These are phyloP conservation scores for Calonectria pauciramosa DNA, from an alignment of 2,329 filamentous ascomycete species.

Conservation along the genomic window DNA sequence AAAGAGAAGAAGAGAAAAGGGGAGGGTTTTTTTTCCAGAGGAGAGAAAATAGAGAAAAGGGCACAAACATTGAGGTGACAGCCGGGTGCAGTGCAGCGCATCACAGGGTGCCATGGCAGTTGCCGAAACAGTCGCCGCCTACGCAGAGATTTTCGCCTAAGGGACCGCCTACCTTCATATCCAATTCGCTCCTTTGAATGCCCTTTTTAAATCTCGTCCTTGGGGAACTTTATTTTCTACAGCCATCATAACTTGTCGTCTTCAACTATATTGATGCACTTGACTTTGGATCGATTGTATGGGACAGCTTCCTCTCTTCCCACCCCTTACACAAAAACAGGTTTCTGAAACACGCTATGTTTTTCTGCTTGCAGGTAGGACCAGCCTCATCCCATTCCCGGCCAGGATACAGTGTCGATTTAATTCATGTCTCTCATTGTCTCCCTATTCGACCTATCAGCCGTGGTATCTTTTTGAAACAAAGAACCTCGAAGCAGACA, in stretches of 20 bases:
- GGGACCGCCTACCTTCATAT: background rate
- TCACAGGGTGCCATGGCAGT: constrained; percentile 15
- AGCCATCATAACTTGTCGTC: background rate
- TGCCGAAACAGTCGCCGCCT: constrained; percentile 3
- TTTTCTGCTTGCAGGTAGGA: background rate
- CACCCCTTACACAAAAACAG: background rate
- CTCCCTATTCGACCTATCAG: background rate
- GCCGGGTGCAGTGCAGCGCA: constrained; percentile 18
- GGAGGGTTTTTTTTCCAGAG: background rate
- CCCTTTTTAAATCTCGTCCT: too few relatives aligned
- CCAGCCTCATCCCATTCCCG: background rate
- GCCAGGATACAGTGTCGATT: background rate
- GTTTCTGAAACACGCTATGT: background rate
- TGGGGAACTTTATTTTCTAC: background rate
- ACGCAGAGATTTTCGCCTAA: background rate
- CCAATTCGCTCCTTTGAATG: background rate
- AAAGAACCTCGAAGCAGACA: background rate
- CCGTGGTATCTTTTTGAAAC: background rate
- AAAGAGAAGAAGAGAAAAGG: constrained; percentile 16
- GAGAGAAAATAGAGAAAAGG: background rate
- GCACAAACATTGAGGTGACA: constrained; percentile 13
- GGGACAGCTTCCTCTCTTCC: background rate
- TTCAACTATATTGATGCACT: background rate
- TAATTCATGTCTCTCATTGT: background rate
- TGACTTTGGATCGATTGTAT: background rate